A percentile compares a stretch with the other conserved stretches of the same genome.
Evolutionary conservation across 2,329 filamentous ascomycete species (phyloP).

Genomic region (Emergomyces africanus): DNA sequence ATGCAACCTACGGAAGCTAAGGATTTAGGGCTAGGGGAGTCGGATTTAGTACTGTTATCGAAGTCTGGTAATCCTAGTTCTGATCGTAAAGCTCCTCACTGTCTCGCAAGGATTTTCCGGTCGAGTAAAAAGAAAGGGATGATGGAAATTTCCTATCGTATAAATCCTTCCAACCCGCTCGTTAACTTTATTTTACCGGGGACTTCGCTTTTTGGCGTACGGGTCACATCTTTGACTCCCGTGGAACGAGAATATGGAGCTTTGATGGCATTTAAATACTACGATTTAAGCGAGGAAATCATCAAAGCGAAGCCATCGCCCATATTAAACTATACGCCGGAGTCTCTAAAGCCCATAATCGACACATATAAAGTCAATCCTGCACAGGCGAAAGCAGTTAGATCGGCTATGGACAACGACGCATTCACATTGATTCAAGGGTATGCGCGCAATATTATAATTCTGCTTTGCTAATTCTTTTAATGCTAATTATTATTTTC

Average conservation of each 20-base stretch:
- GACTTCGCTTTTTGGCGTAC: constrained; percentile 57
- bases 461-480: neutral
- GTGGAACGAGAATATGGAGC: constrained; percentile 93
- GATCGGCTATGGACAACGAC: constrained; percentile 88
- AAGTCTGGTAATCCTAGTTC: constrained; percentile 57
- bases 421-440: constrained; percentile 94
- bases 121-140: constrained; percentile 68
- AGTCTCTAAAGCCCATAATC: constrained; percentile 55
- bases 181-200: constrained; percentile 56
- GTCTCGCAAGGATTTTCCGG: constrained; percentile 71
- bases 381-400: constrained; percentile 81
- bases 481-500: constrained; percentile 20
- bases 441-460: constrained; percentile 30
- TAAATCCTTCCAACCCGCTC: constrained; percentile 54
- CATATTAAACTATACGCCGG: constrained; percentile 66
- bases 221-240: constrained; percentile 85
- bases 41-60: constrained; percentile 81
- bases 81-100: constrained; percentile 56
- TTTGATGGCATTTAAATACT: constrained; percentile 81
- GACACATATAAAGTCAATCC: constrained; percentile 72
- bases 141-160: constrained; percentile 74
- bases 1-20: constrained; percentile 59
- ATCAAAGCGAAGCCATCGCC: constrained; percentile 80
- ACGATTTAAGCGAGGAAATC: constrained; percentile 90
- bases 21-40: constrained; percentile 62